phyloP scores from a whole-genome alignment of 495 filamentous ascomycete species.

The Tetracladium setigerum region DNA sequence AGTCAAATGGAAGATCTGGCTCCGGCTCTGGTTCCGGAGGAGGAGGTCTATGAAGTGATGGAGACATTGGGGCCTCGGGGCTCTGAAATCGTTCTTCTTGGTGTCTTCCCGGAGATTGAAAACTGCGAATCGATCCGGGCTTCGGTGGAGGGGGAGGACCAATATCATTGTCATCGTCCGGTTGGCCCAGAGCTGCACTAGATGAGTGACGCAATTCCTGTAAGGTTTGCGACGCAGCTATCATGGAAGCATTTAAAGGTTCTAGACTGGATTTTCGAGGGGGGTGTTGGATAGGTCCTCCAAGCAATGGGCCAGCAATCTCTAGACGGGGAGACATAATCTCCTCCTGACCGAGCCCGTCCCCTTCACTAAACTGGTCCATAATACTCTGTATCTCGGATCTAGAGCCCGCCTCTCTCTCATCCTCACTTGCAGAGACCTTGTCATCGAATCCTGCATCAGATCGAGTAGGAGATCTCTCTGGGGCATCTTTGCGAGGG shows the following conservation, averaged over 20 bases:
- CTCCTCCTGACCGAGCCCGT: slow-evolving; percentile 60
- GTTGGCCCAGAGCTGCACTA: slow-evolving; percentile 25
- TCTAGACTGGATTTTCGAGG: slow-evolving; percentile 82
- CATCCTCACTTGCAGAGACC: slow-evolving; percentile 42
- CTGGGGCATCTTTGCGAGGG: slow-evolving; percentile 26
- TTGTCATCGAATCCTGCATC: slow-evolving; percentile 46
- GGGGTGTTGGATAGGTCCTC: slow-evolving; percentile 58
- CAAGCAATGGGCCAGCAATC: slow-evolving; percentile 60
- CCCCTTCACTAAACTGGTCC: slow-evolving; percentile 67
- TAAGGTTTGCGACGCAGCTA: slow-evolving; percentile 37
- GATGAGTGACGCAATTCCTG: slow-evolving; percentile 36
- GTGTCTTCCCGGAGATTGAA: slow-evolving; percentile 24
- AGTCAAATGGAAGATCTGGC: slow-evolving; percentile 88
- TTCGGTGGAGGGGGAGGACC: slow-evolving; percentile 45
- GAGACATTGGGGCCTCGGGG: slow-evolving; percentile 38
- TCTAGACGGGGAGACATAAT: slow-evolving; percentile 78
- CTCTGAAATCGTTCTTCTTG: slow-evolving; percentile 28
- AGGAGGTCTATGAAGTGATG: slow-evolving; percentile 57
- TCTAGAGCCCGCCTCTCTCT: slow-evolving; percentile 59
- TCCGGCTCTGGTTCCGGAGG: slow-evolving; percentile 86
- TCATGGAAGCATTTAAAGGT: slow-evolving; percentile 42
- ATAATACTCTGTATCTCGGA: slow-evolving; percentile 95
- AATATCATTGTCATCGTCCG: slow-evolving; percentile 32
- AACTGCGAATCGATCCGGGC: slow-evolving; percentile 29
- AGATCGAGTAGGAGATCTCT: slow-evolving; percentile 52